phyloP scores from a whole-genome alignment of 352 stramenopile species.

The Pythium aquatile region DNA sequence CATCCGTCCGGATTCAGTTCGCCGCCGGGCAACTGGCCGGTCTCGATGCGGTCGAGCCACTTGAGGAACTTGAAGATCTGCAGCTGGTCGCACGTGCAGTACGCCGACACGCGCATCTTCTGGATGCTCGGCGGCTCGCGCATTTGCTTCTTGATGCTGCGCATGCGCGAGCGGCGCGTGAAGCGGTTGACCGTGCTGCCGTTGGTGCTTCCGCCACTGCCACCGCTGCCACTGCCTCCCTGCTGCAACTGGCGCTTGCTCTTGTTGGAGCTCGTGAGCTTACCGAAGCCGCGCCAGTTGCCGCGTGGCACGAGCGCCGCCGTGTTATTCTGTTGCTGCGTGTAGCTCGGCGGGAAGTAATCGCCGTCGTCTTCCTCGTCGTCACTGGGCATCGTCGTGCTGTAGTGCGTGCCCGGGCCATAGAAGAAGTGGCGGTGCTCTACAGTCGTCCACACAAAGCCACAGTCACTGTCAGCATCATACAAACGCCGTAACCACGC shows the following conservation, averaged over 20 bases:
- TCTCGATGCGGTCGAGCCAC: conserved; percentile 81
- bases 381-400: conserved; percentile 36
- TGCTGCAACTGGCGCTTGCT: conserved; percentile 36
- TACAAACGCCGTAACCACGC: background rate
- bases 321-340: conserved; percentile 9
- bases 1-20: conserved; percentile 79
- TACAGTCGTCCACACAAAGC: conserved; percentile 12
- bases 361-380: conserved; percentile 34
- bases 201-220: conserved; percentile 12
- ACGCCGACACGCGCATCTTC: conserved; percentile 82
- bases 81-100: conserved; percentile 83
- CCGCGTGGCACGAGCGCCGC: conserved; percentile 40
- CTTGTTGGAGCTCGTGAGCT: conserved; percentile 36
- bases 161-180: conserved; percentile 76
- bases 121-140: conserved; percentile 62
- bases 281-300: conserved; percentile 54
- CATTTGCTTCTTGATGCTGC: conserved; percentile 82
- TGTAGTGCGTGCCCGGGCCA: conserved; percentile 53
- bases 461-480: background rate
- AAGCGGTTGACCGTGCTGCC: conserved; percentile 57
- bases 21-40: conserved; percentile 65
- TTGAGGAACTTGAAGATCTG: conserved; percentile 87
- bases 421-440: conserved; percentile 62
- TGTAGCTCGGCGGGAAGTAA: conserved; percentile 23
- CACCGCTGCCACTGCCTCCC: conserved; percentile 19